Evolutionary conservation across 805 yeast species (phyloP).

Genomic region (Pichia deserticola): DNA sequence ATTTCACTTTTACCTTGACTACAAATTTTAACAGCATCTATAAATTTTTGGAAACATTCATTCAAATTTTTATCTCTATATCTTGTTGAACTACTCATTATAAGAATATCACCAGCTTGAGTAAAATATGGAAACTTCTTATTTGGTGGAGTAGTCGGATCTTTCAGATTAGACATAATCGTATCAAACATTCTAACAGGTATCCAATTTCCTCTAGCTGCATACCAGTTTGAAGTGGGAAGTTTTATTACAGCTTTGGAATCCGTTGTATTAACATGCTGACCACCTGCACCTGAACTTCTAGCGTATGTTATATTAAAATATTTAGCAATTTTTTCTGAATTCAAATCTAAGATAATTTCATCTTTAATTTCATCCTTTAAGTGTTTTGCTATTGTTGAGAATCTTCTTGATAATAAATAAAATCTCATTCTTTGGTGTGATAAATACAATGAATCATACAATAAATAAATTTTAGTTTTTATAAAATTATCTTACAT

Average conservation of each 20-base stretch:
- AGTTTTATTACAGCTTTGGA: constrained; percentile 35
- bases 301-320: constrained; percentile 38
- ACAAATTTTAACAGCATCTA: constrained; percentile 33
- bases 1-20: constrained; percentile 32
- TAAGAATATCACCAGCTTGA: constrained; percentile 19
- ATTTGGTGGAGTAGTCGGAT: constrained; percentile 10
- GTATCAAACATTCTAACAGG: constrained; percentile 31
- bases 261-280: constrained; percentile 52
- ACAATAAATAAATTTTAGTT: too few relatives aligned
- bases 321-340: constrained; percentile 11
- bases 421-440: too few relatives aligned
- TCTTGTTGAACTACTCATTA: constrained; percentile 26
- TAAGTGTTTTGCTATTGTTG: too few relatives aligned
- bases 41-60: constrained; percentile 40
- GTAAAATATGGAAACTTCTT: constrained; percentile 24
- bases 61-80: constrained; percentile 37
- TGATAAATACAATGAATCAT: too few relatives aligned
- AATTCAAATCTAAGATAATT: too few relatives aligned
- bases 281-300: constrained; percentile 56
- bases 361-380: too few relatives aligned
- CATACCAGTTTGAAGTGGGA: constrained; percentile 29
- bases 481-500: too few relatives aligned
- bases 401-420: too few relatives aligned
- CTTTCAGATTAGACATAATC: constrained; percentile 20
- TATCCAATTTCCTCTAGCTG: constrained; percentile 38